A percentile compares a stretch with the other conserved stretches of the same genome.
These are phyloP conservation scores for Comarum palustre DNA, from an alignment of 306 rosid genomes.

Conservation along the genomic window DNA sequence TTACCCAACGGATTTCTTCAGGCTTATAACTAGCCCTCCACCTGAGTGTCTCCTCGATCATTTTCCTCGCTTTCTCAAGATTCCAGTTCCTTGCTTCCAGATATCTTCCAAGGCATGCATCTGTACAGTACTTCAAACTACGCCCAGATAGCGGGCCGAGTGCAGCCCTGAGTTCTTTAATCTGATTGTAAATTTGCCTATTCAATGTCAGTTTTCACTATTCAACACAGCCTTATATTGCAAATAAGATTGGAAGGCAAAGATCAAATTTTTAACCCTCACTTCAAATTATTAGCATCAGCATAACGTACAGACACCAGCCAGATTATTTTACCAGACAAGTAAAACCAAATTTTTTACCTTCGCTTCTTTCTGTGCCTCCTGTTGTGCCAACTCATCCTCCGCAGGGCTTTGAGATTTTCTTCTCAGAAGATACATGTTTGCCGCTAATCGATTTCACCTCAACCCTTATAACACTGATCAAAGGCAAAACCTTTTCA, in stretches of 20 bases:
- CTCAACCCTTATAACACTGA: conserved; percentile 29
- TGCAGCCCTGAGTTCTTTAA: conserved; percentile 57
- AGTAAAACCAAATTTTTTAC: conserved; percentile 24
- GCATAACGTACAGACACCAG: not conserved
- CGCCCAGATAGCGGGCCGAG: conserved; percentile 68
- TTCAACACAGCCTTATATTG: no score
- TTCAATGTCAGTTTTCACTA: conserved; percentile 1
- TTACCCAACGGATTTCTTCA: conserved; percentile 92
- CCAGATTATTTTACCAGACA: not conserved
- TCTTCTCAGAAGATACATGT: conserved; percentile 61
- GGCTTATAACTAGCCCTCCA: conserved; percentile 86
- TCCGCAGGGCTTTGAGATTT: conserved; percentile 44
- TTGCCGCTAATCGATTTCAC: conserved; percentile 28
- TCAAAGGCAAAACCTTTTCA: not conserved
- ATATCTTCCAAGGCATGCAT: conserved; percentile 74
- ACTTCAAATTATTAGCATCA: not conserved
- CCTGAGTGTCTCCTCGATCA: conserved; percentile 71
- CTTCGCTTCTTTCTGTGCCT: conserved; percentile 51
- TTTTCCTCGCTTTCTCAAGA: conserved; percentile 71
- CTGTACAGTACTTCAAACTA: conserved; percentile 58
- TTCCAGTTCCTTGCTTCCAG: conserved; percentile 83
- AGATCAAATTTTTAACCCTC: not conserved
- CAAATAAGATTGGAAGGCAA: not conserved
- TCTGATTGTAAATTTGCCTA: conserved; percentile 38
- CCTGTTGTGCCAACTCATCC: conserved; percentile 46